Base-by-base conservation (phyloP, 768 basidiomycete genomes). In the Daedaleopsis nitida region DNA sequence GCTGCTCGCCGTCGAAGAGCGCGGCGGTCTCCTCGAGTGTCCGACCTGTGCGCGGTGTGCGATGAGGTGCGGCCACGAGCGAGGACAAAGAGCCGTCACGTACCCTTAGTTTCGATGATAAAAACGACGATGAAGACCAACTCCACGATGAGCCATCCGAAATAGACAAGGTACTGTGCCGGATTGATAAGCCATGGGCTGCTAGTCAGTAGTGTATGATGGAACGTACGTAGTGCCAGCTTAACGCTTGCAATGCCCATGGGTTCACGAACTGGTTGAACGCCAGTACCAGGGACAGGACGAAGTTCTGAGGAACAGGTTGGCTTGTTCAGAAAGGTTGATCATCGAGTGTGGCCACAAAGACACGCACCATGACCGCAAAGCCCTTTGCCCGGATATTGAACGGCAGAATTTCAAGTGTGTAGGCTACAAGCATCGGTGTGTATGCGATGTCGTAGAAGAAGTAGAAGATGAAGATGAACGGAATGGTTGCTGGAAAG, bases 181-280 rank as follows among this genome's bases (percentile, higher is more conserved):
- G 10, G 19, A n/a, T 6, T 27, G 8, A 23, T 17, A 2, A 1
- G 52, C 54, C 50, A 21, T 8, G n/a, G n/a, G n/a, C n/a, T 24
- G 23, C 23, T 2, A 14, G 7, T 10, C 19, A 10, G 4, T 3
- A 13, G 3, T n/a, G 6, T 6, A 24, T 23, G 1, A 49, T 23
- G 23, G 8, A 9, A 67, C 75, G 53, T 56, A 78, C 75, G 53
- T 76, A 76, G 70, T 73, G 73, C 80, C 81, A 78, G 10, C 76
- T 76, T 6, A 85, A 65, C 0, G 70, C 70, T 5, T 77, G 74
- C 23, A 93, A 75, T 1, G 91, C 91, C 77, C 86, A 84, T 8
- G 91, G 89, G 66, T 92, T 92, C 51, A 91, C 83, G 56, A 91
- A 89, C 68, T 89, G 88, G 66, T 89, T 93, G 73, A 94, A 88